A percentile compares a stretch with the other conserved stretches of the same genome.
Evolutionary conservation across 139 green algal genomes (phyloP).

Genomic region (Chlorella sp.): DNA sequence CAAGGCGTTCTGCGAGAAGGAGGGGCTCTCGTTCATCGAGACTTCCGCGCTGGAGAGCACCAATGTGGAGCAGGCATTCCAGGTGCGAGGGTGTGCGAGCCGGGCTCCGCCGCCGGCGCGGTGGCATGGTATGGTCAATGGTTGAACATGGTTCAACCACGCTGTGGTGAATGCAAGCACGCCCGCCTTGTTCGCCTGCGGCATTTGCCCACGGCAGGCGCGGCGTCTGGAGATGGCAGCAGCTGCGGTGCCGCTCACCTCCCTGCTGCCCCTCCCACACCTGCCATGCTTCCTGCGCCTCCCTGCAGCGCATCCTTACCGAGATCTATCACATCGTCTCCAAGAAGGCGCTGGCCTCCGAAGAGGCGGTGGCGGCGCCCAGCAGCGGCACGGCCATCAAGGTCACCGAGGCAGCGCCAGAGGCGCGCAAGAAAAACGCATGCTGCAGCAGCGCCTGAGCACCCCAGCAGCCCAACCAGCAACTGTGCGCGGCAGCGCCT

Average conservation of each 20-base stretch:
- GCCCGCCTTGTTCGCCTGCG: too few relatives aligned
- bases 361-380: constrained; percentile 35
- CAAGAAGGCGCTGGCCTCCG: constrained; percentile 81
- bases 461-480: background rate
- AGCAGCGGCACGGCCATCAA: constrained; percentile 52
- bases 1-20: constrained; percentile 88
- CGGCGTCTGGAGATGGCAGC: background rate
- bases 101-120: too few relatives aligned
- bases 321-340: constrained; percentile 99
- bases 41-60: constrained; percentile 97
- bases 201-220: too few relatives aligned
- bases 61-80: constrained; percentile 92
- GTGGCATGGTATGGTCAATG: too few relatives aligned
- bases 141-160: too few relatives aligned
- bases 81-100: too few relatives aligned
- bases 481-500: background rate
- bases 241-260: background rate
- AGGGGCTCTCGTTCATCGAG: constrained; percentile 98
- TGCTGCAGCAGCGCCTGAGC: constrained; percentile 47
- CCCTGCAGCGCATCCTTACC: constrained; percentile 96
- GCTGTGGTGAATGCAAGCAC: too few relatives aligned
- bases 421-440: constrained; percentile 52
- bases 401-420: constrained; percentile 47
- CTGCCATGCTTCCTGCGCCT: background rate
- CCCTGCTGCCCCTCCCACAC: too few relatives aligned